Percentiles rank a stretch among this genome's conserved stretches.
Conservation (phyloP, 176 grass and related monocot species). For the Eragrostis curvula region DNA sequence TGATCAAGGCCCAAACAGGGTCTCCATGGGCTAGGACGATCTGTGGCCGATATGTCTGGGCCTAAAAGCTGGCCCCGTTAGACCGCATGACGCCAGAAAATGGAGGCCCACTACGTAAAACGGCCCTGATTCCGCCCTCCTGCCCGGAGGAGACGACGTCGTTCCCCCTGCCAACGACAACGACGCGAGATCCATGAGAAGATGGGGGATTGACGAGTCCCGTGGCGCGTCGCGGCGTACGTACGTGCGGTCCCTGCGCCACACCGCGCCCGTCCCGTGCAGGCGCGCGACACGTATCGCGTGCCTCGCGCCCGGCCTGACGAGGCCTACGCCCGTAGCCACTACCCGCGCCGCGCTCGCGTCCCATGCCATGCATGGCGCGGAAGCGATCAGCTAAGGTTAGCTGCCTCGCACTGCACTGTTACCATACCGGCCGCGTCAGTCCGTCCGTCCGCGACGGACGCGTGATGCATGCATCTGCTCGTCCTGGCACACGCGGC, state of each 20-base stretch:
- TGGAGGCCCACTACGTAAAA: too few species aligned
- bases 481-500: slow-evolving; percentile 23
- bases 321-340: slow-evolving; percentile 32
- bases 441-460: background rate
- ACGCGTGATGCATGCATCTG: background rate
- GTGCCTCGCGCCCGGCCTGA: background rate
- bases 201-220: background rate
- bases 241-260: background rate
- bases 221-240: background rate
- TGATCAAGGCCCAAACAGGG: too few species aligned
- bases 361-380: background rate
- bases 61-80: too few species aligned
- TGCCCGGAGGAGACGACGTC: too few species aligned
- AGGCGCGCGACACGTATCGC: slow-evolving; percentile 32
- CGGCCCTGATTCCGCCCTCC: too few species aligned
- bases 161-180: too few species aligned
- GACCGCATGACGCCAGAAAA: too few species aligned
- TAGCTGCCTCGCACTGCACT: slow-evolving; percentile 30
- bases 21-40: too few species aligned
- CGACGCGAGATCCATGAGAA: background rate
- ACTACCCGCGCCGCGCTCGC: background rate
- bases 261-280: slow-evolving; percentile 7
- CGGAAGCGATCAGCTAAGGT: background rate
- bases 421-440: slow-evolving; percentile 33
- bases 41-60: too few species aligned